Conservation (phyloP, 2,329 filamentous ascomycete species). For the Cladosporium austrohemisphaericum region DNA sequence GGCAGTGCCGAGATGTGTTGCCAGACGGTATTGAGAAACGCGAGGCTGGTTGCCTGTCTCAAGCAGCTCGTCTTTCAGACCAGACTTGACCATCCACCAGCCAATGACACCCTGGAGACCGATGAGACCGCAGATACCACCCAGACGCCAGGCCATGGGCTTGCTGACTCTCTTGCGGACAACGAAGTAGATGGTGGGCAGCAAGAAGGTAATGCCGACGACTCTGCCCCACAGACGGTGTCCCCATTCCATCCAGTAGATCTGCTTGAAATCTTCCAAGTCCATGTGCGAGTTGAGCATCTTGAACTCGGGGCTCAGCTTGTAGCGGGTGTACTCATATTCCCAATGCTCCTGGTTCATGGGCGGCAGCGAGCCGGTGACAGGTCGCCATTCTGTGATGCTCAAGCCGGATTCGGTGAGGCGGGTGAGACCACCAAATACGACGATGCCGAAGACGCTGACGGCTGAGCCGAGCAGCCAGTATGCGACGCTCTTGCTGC, state of each 20-base stretch:
- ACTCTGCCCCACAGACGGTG: constrained; percentile 92
- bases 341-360: constrained; percentile 79
- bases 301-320: constrained; percentile 85
- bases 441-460: constrained; percentile 94
- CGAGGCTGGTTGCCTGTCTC: constrained; percentile 84
- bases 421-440: constrained; percentile 89
- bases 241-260: constrained; percentile 99
- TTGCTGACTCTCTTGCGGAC: constrained; percentile 71
- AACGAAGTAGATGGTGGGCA: constrained; percentile 86
- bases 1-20: constrained; percentile 82
- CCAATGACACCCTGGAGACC: constrained; percentile 93
- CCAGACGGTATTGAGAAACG: constrained; percentile 89
- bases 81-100: constrained; percentile 99
- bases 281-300: constrained; percentile 91
- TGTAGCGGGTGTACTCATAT: constrained; percentile 88
- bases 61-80: constrained; percentile 92
- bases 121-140: constrained; percentile 82
- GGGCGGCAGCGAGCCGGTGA: constrained; percentile 87
- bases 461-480: constrained; percentile 89
- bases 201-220: constrained; percentile 82
- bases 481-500: constrained; percentile 75
- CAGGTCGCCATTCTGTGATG: constrained; percentile 97
- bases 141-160: constrained; percentile 71
- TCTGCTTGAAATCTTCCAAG: constrained; percentile 91
- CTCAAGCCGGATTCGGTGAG: constrained; percentile 95